Evolutionary conservation across 164 flowering plant genomes (phyloP).

Genomic region (Protea cynaroides): DNA sequence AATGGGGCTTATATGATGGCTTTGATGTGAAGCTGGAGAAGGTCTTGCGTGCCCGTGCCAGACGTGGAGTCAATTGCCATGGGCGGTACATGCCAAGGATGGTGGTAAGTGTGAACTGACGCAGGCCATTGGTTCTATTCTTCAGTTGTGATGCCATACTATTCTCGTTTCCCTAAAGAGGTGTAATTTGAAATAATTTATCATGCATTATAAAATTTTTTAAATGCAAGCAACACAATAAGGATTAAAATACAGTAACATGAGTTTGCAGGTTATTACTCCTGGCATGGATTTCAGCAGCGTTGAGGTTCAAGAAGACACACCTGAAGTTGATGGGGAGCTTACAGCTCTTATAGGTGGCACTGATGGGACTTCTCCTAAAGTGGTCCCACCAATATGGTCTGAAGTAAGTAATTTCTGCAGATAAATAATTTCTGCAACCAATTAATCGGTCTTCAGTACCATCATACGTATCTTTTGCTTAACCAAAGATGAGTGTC

Average conservation of each 20-base stretch:
- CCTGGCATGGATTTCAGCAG: conserved; percentile 98
- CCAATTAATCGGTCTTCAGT: background rate
- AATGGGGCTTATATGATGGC: conserved; percentile 96
- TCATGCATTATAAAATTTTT: background rate
- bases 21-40: conserved; percentile 92
- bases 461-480: background rate
- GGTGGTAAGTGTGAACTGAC: conserved; percentile 50
- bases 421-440: conserved; percentile 24
- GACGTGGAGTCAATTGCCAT: conserved; percentile 83
- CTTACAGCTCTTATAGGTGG: conserved; percentile 42
- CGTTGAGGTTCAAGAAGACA: conserved; percentile 67
- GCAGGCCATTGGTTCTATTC: background rate
- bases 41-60: conserved; percentile 78
- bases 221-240: background rate
- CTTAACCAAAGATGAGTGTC: background rate
- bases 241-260: background rate
- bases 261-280: conserved; percentile 74
- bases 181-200: background rate
- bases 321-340: conserved; percentile 71
- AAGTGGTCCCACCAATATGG: conserved; percentile 79
- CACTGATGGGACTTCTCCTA: conserved; percentile 69
- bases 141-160: background rate
- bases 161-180: background rate
- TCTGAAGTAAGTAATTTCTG: conserved; percentile 51
- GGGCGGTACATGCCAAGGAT: conserved; percentile 94